phyloP scores from a whole-genome alignment of 768 basidiomycete species.

The Hebeloma cylindrosporum region DNA sequence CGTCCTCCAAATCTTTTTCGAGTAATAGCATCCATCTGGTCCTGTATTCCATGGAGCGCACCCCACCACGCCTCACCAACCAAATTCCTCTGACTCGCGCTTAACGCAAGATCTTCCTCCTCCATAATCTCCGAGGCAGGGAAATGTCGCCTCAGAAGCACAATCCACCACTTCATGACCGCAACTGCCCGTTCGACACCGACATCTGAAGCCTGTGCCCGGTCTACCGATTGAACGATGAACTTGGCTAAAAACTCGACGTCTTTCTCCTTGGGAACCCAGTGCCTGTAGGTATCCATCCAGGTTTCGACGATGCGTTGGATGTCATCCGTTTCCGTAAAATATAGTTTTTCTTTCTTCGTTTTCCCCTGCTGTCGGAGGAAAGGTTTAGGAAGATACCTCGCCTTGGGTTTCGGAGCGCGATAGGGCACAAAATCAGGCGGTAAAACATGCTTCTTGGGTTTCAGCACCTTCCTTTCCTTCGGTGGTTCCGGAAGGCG shows the following conservation, averaged over 20 bases:
- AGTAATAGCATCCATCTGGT: constrained; percentile 61
- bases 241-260: constrained; percentile 74
- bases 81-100: constrained; percentile 34
- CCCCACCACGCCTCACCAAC: constrained; percentile 82
- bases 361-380: constrained; percentile 60
- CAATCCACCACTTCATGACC: constrained; percentile 82
- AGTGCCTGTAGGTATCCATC: constrained; percentile 62
- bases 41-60: constrained; percentile 70
- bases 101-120: constrained; percentile 32
- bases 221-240: constrained; percentile 65
- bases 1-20: constrained; percentile 72
- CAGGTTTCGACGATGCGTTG: constrained; percentile 71
- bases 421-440: constrained; percentile 42
- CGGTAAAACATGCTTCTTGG: constrained; percentile 40
- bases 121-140: constrained; percentile 51
- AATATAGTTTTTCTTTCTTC: constrained; percentile 54
- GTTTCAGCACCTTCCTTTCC: constrained; percentile 57
- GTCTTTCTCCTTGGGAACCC: constrained; percentile 72
- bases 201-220: constrained; percentile 50
- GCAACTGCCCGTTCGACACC: constrained; percentile 68
- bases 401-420: constrained; percentile 58
- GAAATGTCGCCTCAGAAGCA: constrained; percentile 67
- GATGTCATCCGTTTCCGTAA: constrained; percentile 70
- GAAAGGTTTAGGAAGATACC: constrained; percentile 46
- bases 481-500: constrained; percentile 37